A percentile compares a stretch with the other conserved stretches of the same genome.
These are phyloP conservation scores for Stagonosporopsis cucurbitacearum DNA, from an alignment of 2,329 filamentous ascomycete genomes.

Conservation along the genomic window DNA sequence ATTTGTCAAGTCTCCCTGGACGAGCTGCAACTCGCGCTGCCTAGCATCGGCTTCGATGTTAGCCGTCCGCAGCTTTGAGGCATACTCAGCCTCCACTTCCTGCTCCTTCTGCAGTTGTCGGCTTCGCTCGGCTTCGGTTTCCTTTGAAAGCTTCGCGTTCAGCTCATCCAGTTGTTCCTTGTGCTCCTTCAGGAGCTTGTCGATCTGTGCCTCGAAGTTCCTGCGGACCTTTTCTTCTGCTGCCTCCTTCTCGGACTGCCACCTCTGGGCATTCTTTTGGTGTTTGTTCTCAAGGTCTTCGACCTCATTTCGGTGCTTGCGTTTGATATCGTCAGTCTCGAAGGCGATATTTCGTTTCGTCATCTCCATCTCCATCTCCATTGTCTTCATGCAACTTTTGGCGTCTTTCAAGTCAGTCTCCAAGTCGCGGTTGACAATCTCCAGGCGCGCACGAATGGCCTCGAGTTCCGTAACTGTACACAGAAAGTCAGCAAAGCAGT, in stretches of 20 bases:
- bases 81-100: constrained; percentile 64
- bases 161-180: constrained; percentile 72
- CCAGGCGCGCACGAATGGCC: constrained; percentile 57
- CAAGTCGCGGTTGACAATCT: constrained; percentile 61
- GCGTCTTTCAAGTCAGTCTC: constrained; percentile 72
- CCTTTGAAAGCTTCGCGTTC: constrained; percentile 66
- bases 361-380: constrained; percentile 60
- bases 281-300: constrained; percentile 63
- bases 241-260: constrained; percentile 59
- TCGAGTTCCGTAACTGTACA: constrained; percentile 64
- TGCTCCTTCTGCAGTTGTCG: constrained; percentile 68
- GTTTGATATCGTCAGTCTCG: constrained; percentile 59
- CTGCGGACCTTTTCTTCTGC: constrained; percentile 52
- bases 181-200: constrained; percentile 66
- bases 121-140: constrained; percentile 70
- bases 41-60: constrained; percentile 63
- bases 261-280: constrained; percentile 62
- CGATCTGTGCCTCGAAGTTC: constrained; percentile 60
- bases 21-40: constrained; percentile 59
- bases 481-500: neutral
- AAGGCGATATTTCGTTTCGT: constrained; percentile 60
- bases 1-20: constrained; percentile 60
- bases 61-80: constrained; percentile 65
- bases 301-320: constrained; percentile 62
- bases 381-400: constrained; percentile 59